These are phyloP conservation scores for Hemileccinum impolitum DNA, from an alignment of 768 basidiomycete genomes.

Conservation along the genomic window DNA sequence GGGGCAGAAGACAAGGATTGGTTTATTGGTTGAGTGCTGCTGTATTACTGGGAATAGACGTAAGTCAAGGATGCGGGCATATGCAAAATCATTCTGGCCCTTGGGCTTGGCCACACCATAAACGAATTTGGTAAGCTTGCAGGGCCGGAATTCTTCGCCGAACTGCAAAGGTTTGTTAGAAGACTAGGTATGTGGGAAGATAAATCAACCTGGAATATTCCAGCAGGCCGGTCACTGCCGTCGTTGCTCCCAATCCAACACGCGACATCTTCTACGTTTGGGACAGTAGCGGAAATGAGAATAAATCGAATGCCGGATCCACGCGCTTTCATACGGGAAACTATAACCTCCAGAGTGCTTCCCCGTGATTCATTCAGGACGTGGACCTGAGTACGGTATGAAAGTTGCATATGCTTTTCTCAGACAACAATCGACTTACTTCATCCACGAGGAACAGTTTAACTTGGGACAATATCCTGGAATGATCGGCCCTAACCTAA, in stretches of 20 bases:
- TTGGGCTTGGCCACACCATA: constrained; percentile 63
- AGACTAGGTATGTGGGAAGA: neutral
- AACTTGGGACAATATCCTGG: constrained; percentile 65
- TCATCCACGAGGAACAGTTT: constrained; percentile 90
- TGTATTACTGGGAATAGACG: constrained; percentile 72
- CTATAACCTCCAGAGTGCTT: constrained; percentile 90
- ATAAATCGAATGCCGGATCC: constrained; percentile 75
- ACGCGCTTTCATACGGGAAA: constrained; percentile 85
- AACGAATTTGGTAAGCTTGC: constrained; percentile 70
- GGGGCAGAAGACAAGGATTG: constrained; percentile 83
- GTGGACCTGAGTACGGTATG: constrained; percentile 61
- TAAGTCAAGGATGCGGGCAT: constrained; percentile 65
- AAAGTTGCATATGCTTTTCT: neutral
- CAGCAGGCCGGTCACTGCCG: constrained; percentile 42
- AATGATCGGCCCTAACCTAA: constrained; percentile 52
- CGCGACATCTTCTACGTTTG: constrained; percentile 89
- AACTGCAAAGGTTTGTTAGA: constrained; percentile 51
- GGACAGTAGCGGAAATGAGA: constrained; percentile 90
- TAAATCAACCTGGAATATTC: constrained; percentile 61
- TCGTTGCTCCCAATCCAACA: constrained; percentile 68
- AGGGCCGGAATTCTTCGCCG: constrained; percentile 89
- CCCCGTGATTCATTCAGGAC: constrained; percentile 89
- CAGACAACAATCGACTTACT: constrained; percentile 38
- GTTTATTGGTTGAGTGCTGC: constrained; percentile 72
- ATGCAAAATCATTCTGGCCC: constrained; percentile 76